phyloP scores from a whole-genome alignment of 1,284 basidiomycete genomes.

The Malassezia nana region DNA sequence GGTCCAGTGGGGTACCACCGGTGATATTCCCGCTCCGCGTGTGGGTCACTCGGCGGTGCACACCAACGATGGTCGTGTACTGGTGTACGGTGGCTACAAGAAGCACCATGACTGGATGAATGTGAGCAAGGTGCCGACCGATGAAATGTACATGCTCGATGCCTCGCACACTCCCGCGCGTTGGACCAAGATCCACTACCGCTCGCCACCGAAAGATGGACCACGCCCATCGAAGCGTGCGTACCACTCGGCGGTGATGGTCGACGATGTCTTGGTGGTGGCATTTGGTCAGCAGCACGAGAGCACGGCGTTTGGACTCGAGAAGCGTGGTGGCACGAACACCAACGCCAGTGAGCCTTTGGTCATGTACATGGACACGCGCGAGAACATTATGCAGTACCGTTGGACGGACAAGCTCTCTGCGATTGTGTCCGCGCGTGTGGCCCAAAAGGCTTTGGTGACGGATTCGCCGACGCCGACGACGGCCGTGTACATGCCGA shows the following conservation, averaged over 20 bases:
- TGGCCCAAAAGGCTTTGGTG: background rate
- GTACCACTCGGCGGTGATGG: conserved; percentile 44
- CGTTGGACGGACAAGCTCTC: conserved; percentile 33
- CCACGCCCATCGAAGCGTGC: conserved; percentile 24
- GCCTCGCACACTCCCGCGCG: conserved; percentile 24
- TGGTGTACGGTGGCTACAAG: conserved; percentile 46
- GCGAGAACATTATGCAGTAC: conserved; percentile 25
- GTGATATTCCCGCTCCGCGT: conserved; percentile 33
- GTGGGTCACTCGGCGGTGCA: conserved; percentile 43
- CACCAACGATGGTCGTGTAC: conserved; percentile 33
- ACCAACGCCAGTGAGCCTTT: conserved; percentile 3
- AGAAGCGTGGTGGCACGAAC: conserved; percentile 15
- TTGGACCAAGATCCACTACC: conserved; percentile 20
- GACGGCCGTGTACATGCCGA: background rate
- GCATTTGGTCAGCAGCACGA: conserved; percentile 34
- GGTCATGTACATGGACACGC: conserved; percentile 17
- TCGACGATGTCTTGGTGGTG: conserved; percentile 35
- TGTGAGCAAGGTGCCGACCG: conserved; percentile 21
- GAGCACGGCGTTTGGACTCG: conserved; percentile 11
- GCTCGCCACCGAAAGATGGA: conserved; percentile 14
- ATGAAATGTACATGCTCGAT: conserved; percentile 37
- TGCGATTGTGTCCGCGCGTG: conserved; percentile 23
- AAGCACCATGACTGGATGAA: conserved; percentile 9
- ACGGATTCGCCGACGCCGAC: background rate
- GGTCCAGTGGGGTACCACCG: conserved; percentile 26